These are phyloP conservation scores for Trichoderma sp. DNA, from an alignment of 2,329 filamentous ascomycete species.

Conservation along the genomic window DNA sequence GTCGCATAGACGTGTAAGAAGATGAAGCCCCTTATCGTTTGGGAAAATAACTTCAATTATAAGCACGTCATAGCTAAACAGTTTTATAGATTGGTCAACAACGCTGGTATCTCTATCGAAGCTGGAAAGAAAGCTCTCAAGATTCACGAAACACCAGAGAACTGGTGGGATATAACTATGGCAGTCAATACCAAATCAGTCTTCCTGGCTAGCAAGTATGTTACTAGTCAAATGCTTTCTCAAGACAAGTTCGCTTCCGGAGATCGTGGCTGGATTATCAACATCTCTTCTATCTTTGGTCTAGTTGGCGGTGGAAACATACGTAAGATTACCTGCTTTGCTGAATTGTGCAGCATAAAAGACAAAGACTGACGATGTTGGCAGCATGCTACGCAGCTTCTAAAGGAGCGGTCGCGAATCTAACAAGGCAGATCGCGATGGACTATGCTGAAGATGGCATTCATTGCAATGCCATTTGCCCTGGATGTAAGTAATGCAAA, in stretches of 20 bases:
- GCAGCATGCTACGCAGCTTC: constrained; percentile 44
- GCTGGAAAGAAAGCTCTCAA: constrained; percentile 30
- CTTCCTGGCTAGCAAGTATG: constrained; percentile 45
- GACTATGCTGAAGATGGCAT: constrained; percentile 49
- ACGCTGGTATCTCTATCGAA: constrained; percentile 47
- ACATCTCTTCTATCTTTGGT: constrained; percentile 45
- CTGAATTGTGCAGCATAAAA: background rate
- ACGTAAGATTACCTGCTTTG: constrained; percentile 22
- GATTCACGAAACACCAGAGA: constrained; percentile 46
- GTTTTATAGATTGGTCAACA: constrained; percentile 34
- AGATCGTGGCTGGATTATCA: constrained; percentile 50
- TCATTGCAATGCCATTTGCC: constrained; percentile 53
- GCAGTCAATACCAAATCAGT: constrained; percentile 38
- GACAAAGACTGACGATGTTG: background rate
- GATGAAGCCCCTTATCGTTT: background rate
- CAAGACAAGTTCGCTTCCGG: constrained; percentile 41
- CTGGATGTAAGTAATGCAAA: constrained; percentile 38
- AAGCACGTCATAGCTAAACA: background rate
- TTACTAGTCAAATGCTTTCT: constrained; percentile 46
- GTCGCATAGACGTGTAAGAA: constrained; percentile 43
- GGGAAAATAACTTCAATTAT: background rate
- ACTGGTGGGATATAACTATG: constrained; percentile 43
- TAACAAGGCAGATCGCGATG: constrained; percentile 47
- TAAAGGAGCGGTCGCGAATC: constrained; percentile 49
- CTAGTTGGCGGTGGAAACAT: constrained; percentile 32